These are phyloP conservation scores for Arabidopsis hybrid DNA, from an alignment of 441 rosid genomes.

Conservation along the genomic window DNA sequence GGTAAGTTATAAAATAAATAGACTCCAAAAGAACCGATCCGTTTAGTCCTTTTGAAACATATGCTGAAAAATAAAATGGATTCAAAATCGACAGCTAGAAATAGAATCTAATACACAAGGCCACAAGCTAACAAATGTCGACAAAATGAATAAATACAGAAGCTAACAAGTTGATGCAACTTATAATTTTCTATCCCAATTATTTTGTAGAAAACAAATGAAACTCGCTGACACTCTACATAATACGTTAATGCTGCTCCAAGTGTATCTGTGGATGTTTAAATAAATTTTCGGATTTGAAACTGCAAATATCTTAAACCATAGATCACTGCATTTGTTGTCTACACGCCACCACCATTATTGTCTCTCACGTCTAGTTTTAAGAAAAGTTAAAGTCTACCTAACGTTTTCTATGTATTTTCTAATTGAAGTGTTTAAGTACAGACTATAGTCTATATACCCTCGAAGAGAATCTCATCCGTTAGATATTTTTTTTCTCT, in stretches of 20 bases:
- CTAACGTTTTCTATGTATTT: slow-evolving; percentile 3
- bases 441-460: no score
- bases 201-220: not conserved
- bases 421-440: not conserved
- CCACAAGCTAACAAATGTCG: not conserved
- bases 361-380: not conserved
- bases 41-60: not conserved
- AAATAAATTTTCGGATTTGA: not conserved
- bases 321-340: slow-evolving; percentile 5
- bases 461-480: slow-evolving; percentile 18
- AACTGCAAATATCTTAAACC: slow-evolving; percentile 12
- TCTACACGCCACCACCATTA: slow-evolving; percentile 31
- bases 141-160: not conserved
- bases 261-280: slow-evolving; percentile 5
- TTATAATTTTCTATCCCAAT: not conserved
- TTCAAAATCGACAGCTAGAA: not conserved
- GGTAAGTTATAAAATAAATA: not conserved
- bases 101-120: not conserved
- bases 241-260: not conserved
- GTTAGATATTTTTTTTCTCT: slow-evolving; percentile 7
- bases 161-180: not conserved
- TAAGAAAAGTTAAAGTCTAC: not conserved
- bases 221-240: not conserved
- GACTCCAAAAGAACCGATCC: not conserved
- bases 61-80: not conserved